These are phyloP conservation scores for Coleophoma crateriformis DNA, from an alignment of 2,329 filamentous ascomycete species.

Conservation along the genomic window DNA sequence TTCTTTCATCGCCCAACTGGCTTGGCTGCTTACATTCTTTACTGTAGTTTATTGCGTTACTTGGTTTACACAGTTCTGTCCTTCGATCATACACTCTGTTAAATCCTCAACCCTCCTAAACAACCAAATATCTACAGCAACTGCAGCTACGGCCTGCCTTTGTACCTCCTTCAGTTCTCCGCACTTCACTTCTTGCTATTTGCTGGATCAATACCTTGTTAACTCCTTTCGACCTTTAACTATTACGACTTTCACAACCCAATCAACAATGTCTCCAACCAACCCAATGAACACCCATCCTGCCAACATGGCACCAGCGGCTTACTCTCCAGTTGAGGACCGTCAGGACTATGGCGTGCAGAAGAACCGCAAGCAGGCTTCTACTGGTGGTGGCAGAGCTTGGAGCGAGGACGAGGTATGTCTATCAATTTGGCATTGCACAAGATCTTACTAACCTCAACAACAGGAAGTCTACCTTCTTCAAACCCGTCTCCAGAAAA, in stretches of 20 bases:
- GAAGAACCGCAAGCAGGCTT: constrained; percentile 62
- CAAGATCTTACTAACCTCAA: constrained; percentile 5
- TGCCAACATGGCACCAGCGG: constrained; percentile 20
- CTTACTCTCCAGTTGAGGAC: constrained; percentile 40
- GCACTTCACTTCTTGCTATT: constrained; percentile 23
- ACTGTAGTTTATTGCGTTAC: constrained; percentile 27
- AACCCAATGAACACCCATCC: constrained; percentile 26
- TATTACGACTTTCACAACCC: constrained; percentile 16
- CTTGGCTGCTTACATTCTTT: constrained; percentile 48
- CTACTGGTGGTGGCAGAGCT: constrained; percentile 70
- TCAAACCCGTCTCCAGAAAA: constrained; percentile 78
- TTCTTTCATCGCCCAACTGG: constrained; percentile 46
- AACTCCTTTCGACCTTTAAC: constrained; percentile 10
- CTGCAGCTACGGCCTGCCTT: constrained; percentile 37
- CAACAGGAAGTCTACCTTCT: constrained; percentile 74
- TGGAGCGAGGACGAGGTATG: constrained; percentile 82
- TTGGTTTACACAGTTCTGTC: constrained; percentile 22
- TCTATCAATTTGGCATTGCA: not conserved
- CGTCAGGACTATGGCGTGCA: constrained; percentile 54
- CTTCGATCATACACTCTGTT: constrained; percentile 12
- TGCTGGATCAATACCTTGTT: constrained; percentile 24
- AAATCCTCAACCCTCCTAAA: constrained; percentile 9
- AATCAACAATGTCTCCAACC: constrained; percentile 24
- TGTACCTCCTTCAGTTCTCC: constrained; percentile 15
- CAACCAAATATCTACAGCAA: constrained; percentile 32